Evolutionary conservation across 139 green algal genomes (phyloP).

Genomic region (Diplosphaera chodatii): DNA sequence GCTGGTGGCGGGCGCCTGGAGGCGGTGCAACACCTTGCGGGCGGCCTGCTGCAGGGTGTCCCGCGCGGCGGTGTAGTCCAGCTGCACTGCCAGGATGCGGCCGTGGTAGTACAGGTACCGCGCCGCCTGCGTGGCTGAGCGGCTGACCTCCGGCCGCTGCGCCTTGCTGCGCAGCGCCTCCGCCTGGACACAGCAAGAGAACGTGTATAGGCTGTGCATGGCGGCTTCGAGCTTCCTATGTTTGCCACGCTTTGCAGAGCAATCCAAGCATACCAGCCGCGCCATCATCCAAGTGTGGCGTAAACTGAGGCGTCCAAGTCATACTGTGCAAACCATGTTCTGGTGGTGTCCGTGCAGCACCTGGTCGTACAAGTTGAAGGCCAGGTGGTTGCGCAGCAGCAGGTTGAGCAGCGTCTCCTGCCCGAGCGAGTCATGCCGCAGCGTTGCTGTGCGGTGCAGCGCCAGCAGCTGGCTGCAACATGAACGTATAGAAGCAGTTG

Average conservation of each 20-base stretch:
- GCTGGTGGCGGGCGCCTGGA: no score
- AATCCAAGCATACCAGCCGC: no score
- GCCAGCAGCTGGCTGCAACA: conserved; percentile 78
- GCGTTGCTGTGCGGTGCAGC: conserved; percentile 76
- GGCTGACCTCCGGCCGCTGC: conserved; percentile 67
- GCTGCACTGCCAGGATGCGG: conserved; percentile 87
- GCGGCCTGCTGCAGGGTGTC: conserved; percentile 88
- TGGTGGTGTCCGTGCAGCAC: no score
- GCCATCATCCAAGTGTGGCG: no score
- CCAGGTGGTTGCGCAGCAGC: conserved; percentile 95
- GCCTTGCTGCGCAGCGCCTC: conserved; percentile 93
- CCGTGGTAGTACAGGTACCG: conserved; percentile 96
- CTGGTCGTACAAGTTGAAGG: conserved; percentile 95
- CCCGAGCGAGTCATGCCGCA: conserved; percentile 89
- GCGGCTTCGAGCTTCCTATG: no score
- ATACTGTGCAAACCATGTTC: no score
- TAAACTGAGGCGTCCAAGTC: no score
- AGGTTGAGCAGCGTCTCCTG: conserved; percentile 95
- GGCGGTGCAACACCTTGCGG: conserved; percentile 72
- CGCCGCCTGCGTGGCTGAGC: conserved; percentile 68
- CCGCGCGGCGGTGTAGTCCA: conserved; percentile 96
- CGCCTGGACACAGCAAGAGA: conserved; percentile 68
- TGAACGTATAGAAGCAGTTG: no score
- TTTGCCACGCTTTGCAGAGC: no score
- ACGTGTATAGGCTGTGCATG: no score